Evolutionary conservation across 106 monocot genomes (phyloP), one percentile per base, ranked within the genome.

Genomic region (Cymbidium sinense): DNA sequence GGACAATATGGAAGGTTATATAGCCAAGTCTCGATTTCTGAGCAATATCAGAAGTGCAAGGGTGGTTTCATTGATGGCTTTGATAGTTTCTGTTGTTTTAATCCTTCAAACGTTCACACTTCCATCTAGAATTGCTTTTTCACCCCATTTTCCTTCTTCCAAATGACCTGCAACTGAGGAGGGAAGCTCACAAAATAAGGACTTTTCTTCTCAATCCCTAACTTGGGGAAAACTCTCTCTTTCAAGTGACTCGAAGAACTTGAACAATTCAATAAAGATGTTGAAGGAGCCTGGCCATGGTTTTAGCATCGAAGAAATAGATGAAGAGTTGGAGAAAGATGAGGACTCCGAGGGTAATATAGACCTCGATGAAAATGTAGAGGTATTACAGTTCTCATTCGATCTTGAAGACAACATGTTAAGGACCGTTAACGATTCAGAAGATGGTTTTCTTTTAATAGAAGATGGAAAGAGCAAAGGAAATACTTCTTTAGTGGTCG

Each of bases 31-130:
- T 70, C 54, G 43, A 34, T 83, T 75, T 47, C 65, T 64, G 65
- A 81, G 43, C 31, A n/a, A 33, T 35, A 37, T 65, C 76, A 78
- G 77, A 77, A 28, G 29, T 13, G 82, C 76, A 62, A 84, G 80
- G 64, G 7, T 77, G 64, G 55, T 85, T 34, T 10, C 81, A 82
- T 31, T 83, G 19, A 62, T 84, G 33, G 75, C 77, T 28, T 72
- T 84, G 67, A 25, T 85, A 30, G 89, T 75, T 3, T 62, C 79
- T 25, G 17, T 75, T 20, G 47, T 82, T 73, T 30, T 85, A 61
- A 70, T 80, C 17, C 80, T 86, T 43, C 86, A 70, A 12, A 80
- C 79, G 34, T 84, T 80, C 74, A 80, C 64, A 64, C 70, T 85
- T 51, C 44, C 80, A 21, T 73, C 80, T 62, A 74, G 76, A 64